Conservation (phyloP, 106 monocot species). For the Xerophyta viscosa region DNA sequence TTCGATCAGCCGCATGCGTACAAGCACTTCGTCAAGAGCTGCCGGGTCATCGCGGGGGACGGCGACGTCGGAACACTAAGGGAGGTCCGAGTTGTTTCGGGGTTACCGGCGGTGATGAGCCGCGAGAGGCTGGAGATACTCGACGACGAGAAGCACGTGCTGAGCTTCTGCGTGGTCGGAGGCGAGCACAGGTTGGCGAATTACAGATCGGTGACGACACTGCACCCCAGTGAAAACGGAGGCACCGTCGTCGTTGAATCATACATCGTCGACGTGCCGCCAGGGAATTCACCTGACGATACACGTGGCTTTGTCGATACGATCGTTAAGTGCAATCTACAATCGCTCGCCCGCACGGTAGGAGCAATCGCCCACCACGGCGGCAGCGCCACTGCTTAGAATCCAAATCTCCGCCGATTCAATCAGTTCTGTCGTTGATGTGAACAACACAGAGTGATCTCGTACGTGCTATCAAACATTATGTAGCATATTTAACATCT, state of each 20-base stretch:
- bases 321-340: slow-evolving; percentile 53
- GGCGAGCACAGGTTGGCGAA: slow-evolving; percentile 56
- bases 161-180: slow-evolving; percentile 63
- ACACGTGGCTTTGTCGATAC: slow-evolving; percentile 55
- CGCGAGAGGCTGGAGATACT: slow-evolving; percentile 59
- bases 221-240: slow-evolving; percentile 20
- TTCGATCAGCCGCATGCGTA: slow-evolving; percentile 64
- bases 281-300: slow-evolving; percentile 49
- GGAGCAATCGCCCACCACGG: slow-evolving; percentile 6
- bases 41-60: slow-evolving; percentile 30
- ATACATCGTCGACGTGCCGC: slow-evolving; percentile 60
- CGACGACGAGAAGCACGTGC: slow-evolving; percentile 54
- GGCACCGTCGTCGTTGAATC: slow-evolving; percentile 52
- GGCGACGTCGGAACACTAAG: slow-evolving; percentile 45
- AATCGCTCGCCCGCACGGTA: slow-evolving; percentile 33
- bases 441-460: too few species aligned
- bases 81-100: slow-evolving; percentile 45
- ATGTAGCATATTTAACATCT: too few species aligned
- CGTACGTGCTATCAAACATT: too few species aligned
- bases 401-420: too few species aligned
- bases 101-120: slow-evolving; percentile 52
- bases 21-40: slow-evolving; percentile 61
- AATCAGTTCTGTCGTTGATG: too few species aligned
- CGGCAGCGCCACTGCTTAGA: background rate
- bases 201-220: slow-evolving; percentile 56